Evolutionary conservation across 371 early-diverging fungal genomes (phyloP).

Genomic region (Vittaforma corneae): DNA sequence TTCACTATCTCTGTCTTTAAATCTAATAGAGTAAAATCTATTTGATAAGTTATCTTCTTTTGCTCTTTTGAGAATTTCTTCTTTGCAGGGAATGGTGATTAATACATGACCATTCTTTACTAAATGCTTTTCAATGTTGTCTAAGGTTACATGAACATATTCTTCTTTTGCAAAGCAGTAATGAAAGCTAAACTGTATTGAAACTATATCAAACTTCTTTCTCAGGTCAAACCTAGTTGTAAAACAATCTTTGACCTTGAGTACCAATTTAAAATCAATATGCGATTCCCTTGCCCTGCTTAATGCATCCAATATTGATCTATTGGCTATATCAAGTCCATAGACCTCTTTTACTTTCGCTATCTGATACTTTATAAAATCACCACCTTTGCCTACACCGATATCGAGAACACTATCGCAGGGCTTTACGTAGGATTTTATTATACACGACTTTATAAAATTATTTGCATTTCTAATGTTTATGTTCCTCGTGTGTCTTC

Average conservation of each 20-base stretch:
- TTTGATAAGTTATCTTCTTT: constrained; percentile 19
- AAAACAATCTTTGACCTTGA: constrained; percentile 71
- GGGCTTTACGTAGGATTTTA: constrained; percentile 32
- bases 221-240: constrained; percentile 36
- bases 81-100: constrained; percentile 80
- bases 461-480: constrained; percentile 56
- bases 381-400: constrained; percentile 97
- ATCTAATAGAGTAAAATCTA: constrained; percentile 31
- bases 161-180: constrained; percentile 80
- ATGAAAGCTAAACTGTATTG: constrained; percentile 88
- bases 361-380: constrained; percentile 74
- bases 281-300: constrained; percentile 61
- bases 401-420: constrained; percentile 66
- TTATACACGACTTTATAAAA: constrained; percentile 54
- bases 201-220: constrained; percentile 69
- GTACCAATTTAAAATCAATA: constrained; percentile 61
- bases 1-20: not conserved
- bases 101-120: constrained; percentile 73
- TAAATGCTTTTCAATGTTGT: constrained; percentile 69
- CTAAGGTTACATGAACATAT: constrained; percentile 67
- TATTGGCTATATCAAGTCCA: constrained; percentile 73
- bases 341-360: constrained; percentile 50
- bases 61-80: constrained; percentile 69
- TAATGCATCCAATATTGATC: constrained; percentile 75
- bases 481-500: constrained; percentile 47